Percentiles rank a stretch among this genome's conserved stretches.
Evolutionary conservation across 2,329 filamentous ascomycete species (phyloP).

Genomic region (Herpotrichia juniperi): DNA sequence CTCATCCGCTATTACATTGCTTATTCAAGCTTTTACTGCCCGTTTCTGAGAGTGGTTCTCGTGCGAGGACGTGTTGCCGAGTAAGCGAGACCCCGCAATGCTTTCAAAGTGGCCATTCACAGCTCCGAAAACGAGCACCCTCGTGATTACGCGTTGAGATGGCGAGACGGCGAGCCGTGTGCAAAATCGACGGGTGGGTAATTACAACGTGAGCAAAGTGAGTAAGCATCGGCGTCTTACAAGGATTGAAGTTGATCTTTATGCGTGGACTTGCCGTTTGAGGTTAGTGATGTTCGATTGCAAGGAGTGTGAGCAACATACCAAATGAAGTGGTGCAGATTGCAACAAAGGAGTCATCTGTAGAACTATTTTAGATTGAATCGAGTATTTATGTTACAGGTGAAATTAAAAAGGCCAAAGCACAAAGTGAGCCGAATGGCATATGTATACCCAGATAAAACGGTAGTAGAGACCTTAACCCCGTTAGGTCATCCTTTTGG

Average conservation of each 20-base stretch:
- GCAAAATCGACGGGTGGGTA: background rate
- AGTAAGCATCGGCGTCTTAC: background rate
- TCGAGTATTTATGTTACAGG: no score
- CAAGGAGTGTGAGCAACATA: no score
- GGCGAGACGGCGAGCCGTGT: background rate
- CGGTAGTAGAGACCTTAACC: no score
- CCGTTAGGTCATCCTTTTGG: background rate
- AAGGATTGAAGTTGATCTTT: slow-evolving; percentile 68
- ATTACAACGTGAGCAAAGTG: background rate
- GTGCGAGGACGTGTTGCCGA: slow-evolving; percentile 1
- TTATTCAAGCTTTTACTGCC: background rate
- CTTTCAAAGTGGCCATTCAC: slow-evolving; percentile 9
- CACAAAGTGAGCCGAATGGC: no score
- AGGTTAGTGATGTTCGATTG: no score
- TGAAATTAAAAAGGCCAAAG: no score
- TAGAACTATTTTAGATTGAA: slow-evolving; percentile 68
- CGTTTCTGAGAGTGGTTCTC: background rate
- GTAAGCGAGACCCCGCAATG: slow-evolving; percentile 8
- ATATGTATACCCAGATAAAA: no score
- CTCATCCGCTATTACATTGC: background rate
- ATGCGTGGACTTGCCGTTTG: slow-evolving; percentile 75
- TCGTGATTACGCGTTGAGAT: slow-evolving; percentile 1
- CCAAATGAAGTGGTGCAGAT: no score
- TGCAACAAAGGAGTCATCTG: slow-evolving; percentile 62
- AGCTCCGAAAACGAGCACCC: background rate